Base-by-base conservation (phyloP, 129 eudicot species). In the Artemisia tridentata region DNA sequence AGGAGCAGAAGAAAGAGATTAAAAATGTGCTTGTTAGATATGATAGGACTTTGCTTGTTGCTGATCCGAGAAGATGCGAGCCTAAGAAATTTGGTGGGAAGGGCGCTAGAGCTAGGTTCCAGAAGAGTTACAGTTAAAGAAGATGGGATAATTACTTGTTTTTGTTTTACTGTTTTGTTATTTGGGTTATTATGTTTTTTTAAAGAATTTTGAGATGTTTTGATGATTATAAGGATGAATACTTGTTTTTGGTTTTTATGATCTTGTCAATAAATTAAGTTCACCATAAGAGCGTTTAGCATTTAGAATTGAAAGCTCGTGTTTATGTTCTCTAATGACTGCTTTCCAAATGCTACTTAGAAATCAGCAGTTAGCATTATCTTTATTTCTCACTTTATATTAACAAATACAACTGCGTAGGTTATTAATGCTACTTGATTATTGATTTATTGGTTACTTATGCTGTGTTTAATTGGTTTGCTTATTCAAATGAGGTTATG, bases 11-110 rank as follows among this genome's bases (percentile, higher is more conserved):
- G 86, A 91, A 88, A 82, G 92, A 88, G 80, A 91, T 91, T 43
- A 91, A 91, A 88, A 96, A 91, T 45, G 77, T 91, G 17, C 81
- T 91, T 13, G 86, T 88, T 11, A 80, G 97, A 85, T 91, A 91
- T 65, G 96, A 91, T 14, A 61, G 97, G 77, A 91, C 79, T 60
- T 46, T 79, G 10, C 79, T 73, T 45, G 83, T 79, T 61, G 83
- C 83, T 52, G 83, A 79, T 79, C 79, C 79, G 12, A 79, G 83
- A 68, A 45, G 83, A 27, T 73, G 79, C 66, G 83, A 79, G 79
- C 83, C 83, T 41, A 79, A 79, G 75, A 79, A 79, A 75, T 79
- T 79, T 38, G 27, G 27, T 25, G 27, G 83, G 83, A 79, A 79
- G 49, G 79, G 83, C 73, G 80, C 84, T 69, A 80, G 80, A 74